Base-by-base conservation (phyloP, 208 protist species). In the Leishmania braziliensis region DNA sequence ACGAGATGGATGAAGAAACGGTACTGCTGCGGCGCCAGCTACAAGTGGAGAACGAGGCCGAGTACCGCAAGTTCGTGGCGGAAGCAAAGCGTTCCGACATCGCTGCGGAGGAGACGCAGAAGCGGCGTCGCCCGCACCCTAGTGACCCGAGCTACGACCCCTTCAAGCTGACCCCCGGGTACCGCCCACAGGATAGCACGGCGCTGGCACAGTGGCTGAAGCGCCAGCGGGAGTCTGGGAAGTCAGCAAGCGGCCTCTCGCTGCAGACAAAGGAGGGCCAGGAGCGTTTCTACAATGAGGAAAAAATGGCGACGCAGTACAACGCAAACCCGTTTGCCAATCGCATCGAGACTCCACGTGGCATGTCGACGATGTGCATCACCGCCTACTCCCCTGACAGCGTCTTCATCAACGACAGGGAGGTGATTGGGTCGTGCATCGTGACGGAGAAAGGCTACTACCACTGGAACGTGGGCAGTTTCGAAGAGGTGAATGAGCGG, bases 301-400 rank as follows among this genome's bases (percentile, higher is more conserved):
- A 97, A 81, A 97, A 97, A 82, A 97, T 97, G 94, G 91, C 94
- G n/a, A 97, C 94, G 16, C 94, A 97, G 88, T 97, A 96, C 89
- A 86, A 91, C 86, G 94, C 91, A 26, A 97, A 97, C 80, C 94
- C 94, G 9, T 97, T 97, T 70, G 87, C 94, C 58, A 92, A 90
- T 58, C 92, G 94, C 53, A 88, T 97, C 3, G 94, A 97, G 88
- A 88, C 89, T 33, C 94, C 94, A 5, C 81, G 90, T 14, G 94
- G 94, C 39, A 87, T 95, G 82, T 86, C 91, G 14, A 91, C 91
- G 83, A 91, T 91, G 82, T 83, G 87, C 56, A 84, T 97, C 51
- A 95, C 94, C 43, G 94, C 94, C n/a, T 96, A 95, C 84, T 92
- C 89, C n/a, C 94, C 94, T 29, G 94, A 97, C 71, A 96, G 92